Conservation (phyloP, 2,329 filamentous ascomycete genomes). For the Hymenoscyphus fructigenus region DNA sequence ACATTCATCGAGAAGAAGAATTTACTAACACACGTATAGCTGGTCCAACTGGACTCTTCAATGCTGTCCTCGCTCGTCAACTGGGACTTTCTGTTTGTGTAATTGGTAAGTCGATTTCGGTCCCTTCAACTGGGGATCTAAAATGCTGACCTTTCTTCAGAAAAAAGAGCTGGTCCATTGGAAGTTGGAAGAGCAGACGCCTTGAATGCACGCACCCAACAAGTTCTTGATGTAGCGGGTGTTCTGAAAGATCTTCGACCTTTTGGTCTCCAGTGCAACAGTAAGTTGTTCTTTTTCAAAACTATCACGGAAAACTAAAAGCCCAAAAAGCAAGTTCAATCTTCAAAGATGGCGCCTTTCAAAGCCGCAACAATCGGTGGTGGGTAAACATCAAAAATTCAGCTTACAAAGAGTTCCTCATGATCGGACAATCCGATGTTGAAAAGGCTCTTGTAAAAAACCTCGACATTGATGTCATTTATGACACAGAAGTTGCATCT, state of each 20-base stretch:
- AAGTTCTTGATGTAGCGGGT: conserved; percentile 47
- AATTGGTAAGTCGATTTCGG: background rate
- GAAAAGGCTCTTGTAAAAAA: conserved; percentile 42
- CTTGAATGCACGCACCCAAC: conserved; percentile 49
- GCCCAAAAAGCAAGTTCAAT: conserved; percentile 45
- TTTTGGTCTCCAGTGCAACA: conserved; percentile 49
- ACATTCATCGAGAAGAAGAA: background rate
- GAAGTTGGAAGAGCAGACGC: conserved; percentile 48
- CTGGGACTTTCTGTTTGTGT: conserved; percentile 44
- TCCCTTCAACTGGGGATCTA: background rate
- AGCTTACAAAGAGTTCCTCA: conserved; percentile 49
- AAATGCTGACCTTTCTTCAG: conserved; percentile 29
- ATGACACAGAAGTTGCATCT: conserved; percentile 40
- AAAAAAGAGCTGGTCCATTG: conserved; percentile 41
- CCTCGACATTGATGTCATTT: conserved; percentile 39
- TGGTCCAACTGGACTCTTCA: conserved; percentile 48
- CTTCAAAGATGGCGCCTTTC: conserved; percentile 47
- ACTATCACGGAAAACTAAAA: background rate
- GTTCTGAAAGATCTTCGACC: conserved; percentile 44
- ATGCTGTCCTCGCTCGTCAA: conserved; percentile 44
- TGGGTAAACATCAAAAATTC: conserved; percentile 42
- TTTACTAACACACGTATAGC: conserved; percentile 28
- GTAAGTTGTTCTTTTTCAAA: conserved; percentile 35
- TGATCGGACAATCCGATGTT: conserved; percentile 50
- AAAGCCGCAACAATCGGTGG: conserved; percentile 48